Conservation (phyloP, 768 basidiomycete species). For the Hygrophorus pudorinus region DNA sequence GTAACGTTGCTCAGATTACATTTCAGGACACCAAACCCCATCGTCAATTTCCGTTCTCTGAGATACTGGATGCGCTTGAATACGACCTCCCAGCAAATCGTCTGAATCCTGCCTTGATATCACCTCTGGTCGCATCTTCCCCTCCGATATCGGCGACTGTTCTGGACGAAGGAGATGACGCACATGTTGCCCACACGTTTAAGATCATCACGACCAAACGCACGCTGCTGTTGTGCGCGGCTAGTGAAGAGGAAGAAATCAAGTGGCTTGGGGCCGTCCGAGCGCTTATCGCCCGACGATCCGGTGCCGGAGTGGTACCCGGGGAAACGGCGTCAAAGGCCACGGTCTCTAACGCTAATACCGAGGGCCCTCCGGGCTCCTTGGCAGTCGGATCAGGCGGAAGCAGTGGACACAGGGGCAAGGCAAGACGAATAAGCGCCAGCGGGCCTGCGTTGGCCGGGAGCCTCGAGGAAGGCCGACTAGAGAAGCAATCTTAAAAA, state of each 20-base stretch:
- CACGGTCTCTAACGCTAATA: constrained; percentile 10
- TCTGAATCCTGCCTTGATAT: constrained; percentile 30
- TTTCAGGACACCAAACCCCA: constrained; percentile 82
- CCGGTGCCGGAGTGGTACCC: constrained; percentile 38
- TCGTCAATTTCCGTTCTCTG: constrained; percentile 72
- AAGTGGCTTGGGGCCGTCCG: constrained; percentile 95
- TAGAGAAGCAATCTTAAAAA: too few relatives aligned
- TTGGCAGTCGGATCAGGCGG: constrained; percentile 1
- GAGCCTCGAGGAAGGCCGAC: too few relatives aligned
- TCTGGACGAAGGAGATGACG: constrained; percentile 33
- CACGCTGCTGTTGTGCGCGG: constrained; percentile 82
- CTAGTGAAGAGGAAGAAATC: constrained; percentile 96
- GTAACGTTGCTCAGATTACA: neutral
- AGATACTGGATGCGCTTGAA: constrained; percentile 89
- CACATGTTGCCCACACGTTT: constrained; percentile 59
- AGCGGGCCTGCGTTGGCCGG: constrained; percentile 14
- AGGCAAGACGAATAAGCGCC: constrained; percentile 38
- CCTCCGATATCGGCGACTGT: constrained; percentile 25
- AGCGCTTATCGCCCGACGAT: constrained; percentile 75
- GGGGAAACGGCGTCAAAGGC: constrained; percentile 27
- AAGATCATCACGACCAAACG: constrained; percentile 95
- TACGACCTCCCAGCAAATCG: constrained; percentile 56
- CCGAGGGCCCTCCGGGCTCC: constrained; percentile 7
- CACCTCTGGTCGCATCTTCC: constrained; percentile 19
- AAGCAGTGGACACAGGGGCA: constrained; percentile 26